These are phyloP conservation scores for Fusarium sp. DNA, from an alignment of 2,329 filamentous ascomycete species.

Conservation along the genomic window DNA sequence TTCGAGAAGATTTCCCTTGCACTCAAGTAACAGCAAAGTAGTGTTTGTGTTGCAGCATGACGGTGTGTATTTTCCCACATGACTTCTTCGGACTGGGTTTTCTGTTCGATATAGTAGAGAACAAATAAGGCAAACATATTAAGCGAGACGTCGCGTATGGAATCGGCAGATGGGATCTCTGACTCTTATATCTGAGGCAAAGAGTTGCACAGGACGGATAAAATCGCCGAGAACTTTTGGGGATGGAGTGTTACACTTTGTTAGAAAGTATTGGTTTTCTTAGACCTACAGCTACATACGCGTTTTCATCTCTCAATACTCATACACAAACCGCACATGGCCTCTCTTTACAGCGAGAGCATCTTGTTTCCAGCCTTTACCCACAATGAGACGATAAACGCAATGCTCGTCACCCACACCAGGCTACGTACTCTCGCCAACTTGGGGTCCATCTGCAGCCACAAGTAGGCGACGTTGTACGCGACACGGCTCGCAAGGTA, in stretches of 20 bases:
- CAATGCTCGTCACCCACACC: slow-evolving; percentile 55
- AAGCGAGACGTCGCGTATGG: slow-evolving; percentile 12
- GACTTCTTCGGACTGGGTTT: neutral
- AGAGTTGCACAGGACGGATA: slow-evolving; percentile 19
- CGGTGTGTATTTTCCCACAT: slow-evolving; percentile 3
- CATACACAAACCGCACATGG: neutral
- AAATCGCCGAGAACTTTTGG: slow-evolving; percentile 23
- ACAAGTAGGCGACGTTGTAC: slow-evolving; percentile 61
- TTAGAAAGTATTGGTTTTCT: neutral
- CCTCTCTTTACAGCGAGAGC: slow-evolving; percentile 20
- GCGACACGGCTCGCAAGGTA: slow-evolving; percentile 57
- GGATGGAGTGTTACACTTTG: neutral
- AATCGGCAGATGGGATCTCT: slow-evolving; percentile 28
- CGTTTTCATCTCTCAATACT: neutral
- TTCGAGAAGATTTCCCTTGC: slow-evolving; percentile 16
- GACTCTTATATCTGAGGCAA: slow-evolving; percentile 22
- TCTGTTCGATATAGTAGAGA: slow-evolving; percentile 13
- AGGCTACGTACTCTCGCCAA: slow-evolving; percentile 55
- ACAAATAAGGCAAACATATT: slow-evolving; percentile 10
- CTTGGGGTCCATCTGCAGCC: slow-evolving; percentile 57
- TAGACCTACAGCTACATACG: neutral
- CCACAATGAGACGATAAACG: slow-evolving; percentile 55
- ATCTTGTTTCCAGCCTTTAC: slow-evolving; percentile 56
- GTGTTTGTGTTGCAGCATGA: slow-evolving; percentile 31
- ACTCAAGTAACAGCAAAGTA: neutral